Conservation (phyloP, 192 early-diverging fungal species). For the Pecoramyces ruminantium region DNA sequence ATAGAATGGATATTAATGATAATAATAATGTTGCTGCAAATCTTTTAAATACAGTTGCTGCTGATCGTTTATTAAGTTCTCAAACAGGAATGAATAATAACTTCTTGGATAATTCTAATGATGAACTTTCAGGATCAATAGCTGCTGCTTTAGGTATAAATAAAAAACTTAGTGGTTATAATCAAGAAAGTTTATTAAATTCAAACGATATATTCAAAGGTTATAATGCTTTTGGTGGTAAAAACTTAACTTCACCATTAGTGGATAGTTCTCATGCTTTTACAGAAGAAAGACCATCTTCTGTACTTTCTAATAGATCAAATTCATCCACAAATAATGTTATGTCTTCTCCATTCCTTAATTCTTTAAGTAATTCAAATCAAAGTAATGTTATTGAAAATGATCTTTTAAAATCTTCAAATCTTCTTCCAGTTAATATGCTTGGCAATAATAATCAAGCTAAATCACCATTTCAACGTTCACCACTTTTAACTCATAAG, state of each 20-base stretch:
- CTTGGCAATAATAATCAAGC: background rate
- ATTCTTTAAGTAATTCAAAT: background rate
- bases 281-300: background rate
- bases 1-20: background rate
- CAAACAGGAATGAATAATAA: background rate
- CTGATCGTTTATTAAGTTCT: background rate
- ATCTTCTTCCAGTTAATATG: background rate
- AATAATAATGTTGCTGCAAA: background rate
- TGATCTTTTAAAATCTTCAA: background rate
- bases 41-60: background rate
- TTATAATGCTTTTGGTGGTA: background rate
- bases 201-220: background rate
- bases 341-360: background rate
- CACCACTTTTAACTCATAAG: background rate
- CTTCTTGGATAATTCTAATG: background rate
- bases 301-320: background rate
- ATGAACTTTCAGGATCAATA: background rate
- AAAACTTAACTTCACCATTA: background rate
- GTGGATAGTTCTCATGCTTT: background rate
- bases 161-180: background rate
- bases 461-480: background rate
- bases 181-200: background rate
- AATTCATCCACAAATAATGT: too few relatives aligned
- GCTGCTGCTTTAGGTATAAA: background rate
- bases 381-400: background rate